Percentiles rank a stretch among this genome's conserved stretches.
phyloP scores from a whole-genome alignment of 2,329 filamentous ascomycete species.

The Xylaria sp. region DNA sequence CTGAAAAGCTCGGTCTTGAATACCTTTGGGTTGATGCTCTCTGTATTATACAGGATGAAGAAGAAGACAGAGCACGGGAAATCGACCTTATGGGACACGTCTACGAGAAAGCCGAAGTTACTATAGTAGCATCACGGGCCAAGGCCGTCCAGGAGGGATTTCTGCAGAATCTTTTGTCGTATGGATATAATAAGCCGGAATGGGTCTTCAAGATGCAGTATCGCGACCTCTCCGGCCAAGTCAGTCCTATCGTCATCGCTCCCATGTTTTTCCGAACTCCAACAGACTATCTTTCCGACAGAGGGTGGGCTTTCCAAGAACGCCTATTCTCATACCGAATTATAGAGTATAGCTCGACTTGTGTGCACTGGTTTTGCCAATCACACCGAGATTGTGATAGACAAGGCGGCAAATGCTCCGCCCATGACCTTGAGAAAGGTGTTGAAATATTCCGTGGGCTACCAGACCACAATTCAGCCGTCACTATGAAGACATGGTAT shows the following conservation, averaged over 20 bases:
- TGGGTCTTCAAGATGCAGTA: conserved; percentile 12
- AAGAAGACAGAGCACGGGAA: conserved; percentile 9
- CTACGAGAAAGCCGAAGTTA: conserved; percentile 3
- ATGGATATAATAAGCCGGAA: conserved; percentile 4
- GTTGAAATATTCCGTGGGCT: not conserved
- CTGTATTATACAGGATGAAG: conserved; percentile 12
- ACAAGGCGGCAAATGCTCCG: conserved; percentile 5
- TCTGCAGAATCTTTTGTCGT: not conserved
- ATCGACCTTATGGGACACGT: conserved; percentile 10
- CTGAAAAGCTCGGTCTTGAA: not conserved
- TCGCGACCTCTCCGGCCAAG: not conserved
- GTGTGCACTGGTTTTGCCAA: conserved; percentile 11
- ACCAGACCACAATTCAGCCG: not conserved
- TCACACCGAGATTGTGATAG: conserved; percentile 9
- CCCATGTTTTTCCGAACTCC: not conserved
- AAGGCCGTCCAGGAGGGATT: not conserved
- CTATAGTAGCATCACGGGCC: conserved; percentile 8
- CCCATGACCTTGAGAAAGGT: not conserved
- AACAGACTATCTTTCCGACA: not conserved
- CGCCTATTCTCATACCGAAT: conserved; percentile 4
- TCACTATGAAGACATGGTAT: not conserved
- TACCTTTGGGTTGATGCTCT: conserved; percentile 12
- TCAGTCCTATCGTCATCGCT: conserved; percentile 2
- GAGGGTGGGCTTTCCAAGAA: conserved; percentile 11
- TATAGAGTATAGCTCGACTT: conserved; percentile 5